phyloP scores from a whole-genome alignment of 2,329 filamentous ascomycete genomes.

The Cytospora piceae region DNA sequence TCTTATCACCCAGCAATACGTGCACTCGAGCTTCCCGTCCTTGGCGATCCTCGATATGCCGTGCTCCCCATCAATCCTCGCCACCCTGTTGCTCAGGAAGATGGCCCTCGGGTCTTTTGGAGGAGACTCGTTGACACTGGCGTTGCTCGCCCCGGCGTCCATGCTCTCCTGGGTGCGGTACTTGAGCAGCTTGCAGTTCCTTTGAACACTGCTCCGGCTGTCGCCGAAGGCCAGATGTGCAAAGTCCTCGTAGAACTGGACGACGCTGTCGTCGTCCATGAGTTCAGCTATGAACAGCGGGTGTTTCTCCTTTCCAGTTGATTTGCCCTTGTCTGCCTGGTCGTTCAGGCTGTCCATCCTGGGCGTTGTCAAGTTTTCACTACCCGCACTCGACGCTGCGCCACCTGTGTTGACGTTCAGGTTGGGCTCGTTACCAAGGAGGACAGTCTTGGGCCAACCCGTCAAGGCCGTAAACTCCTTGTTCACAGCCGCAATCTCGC shows the following conservation, averaged over 20 bases:
- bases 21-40: conserved; percentile 91
- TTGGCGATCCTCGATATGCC: conserved; percentile 82
- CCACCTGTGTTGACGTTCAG: conserved; percentile 79
- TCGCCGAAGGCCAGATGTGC: conserved; percentile 91
- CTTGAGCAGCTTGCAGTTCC: conserved; percentile 84
- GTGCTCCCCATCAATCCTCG: conserved; percentile 70
- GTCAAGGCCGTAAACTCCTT: conserved; percentile 97
- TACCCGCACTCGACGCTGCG: conserved; percentile 45
- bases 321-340: conserved; percentile 43
- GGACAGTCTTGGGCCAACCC: conserved; percentile 88
- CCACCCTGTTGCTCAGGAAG: conserved; percentile 63
- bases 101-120: conserved; percentile 50
- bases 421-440: conserved; percentile 86
- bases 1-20: conserved; percentile 96
- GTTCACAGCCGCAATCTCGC: conserved; percentile 92
- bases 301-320: conserved; percentile 59
- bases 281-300: conserved; percentile 91
- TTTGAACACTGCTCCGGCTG: conserved; percentile 80
- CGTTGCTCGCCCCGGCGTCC: conserved; percentile 38
- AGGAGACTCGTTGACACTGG: conserved; percentile 45
- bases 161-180: conserved; percentile 76
- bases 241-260: conserved; percentile 96
- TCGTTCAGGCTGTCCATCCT: conserved; percentile 49
- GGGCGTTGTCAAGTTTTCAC: conserved; percentile 55
- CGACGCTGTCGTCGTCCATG: conserved; percentile 88